phyloP scores from a whole-genome alignment of 2,329 filamentous ascomycete genomes.

The Chaetomium globosum region DNA sequence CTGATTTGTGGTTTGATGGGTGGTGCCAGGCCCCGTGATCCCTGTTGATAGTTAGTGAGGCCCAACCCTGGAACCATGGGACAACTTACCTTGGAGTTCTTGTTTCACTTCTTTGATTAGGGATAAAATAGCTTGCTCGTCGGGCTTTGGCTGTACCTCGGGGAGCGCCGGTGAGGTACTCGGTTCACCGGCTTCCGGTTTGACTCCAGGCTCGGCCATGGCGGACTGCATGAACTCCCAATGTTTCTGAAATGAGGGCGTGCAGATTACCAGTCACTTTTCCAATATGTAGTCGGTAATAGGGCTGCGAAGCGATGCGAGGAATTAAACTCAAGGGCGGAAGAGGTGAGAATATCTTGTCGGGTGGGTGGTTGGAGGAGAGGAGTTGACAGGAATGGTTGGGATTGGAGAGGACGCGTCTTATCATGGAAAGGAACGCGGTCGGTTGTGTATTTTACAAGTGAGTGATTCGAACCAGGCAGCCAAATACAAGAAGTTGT shows the following conservation, averaged over 20 bases:
- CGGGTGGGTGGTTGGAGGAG: background rate
- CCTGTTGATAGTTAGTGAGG: background rate
- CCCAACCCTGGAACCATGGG: background rate
- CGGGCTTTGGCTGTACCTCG: background rate
- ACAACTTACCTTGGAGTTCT: background rate
- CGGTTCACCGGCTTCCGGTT: slow-evolving; percentile 1
- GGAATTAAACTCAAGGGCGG: background rate
- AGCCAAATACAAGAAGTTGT: background rate
- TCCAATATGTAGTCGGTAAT: background rate
- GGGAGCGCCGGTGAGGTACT: background rate
- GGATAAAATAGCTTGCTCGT: too few species aligned
- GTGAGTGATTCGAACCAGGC: background rate
- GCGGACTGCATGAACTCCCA: background rate
- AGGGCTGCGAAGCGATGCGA: background rate
- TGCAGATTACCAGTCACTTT: background rate
- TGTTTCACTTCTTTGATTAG: background rate
- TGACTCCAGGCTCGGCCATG: background rate
- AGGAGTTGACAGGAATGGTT: background rate
- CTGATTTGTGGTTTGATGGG: background rate
- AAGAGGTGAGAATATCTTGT: background rate
- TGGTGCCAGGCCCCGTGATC: background rate
- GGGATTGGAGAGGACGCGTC: background rate
- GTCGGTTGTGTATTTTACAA: background rate
- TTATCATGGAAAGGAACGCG: too few species aligned
- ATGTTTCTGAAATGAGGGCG: background rate